A percentile compares a stretch with the other conserved stretches of the same genome.
Evolutionary conservation across 2,329 filamentous ascomycete species (phyloP).

Genomic region (Botrytis sinoallii): DNA sequence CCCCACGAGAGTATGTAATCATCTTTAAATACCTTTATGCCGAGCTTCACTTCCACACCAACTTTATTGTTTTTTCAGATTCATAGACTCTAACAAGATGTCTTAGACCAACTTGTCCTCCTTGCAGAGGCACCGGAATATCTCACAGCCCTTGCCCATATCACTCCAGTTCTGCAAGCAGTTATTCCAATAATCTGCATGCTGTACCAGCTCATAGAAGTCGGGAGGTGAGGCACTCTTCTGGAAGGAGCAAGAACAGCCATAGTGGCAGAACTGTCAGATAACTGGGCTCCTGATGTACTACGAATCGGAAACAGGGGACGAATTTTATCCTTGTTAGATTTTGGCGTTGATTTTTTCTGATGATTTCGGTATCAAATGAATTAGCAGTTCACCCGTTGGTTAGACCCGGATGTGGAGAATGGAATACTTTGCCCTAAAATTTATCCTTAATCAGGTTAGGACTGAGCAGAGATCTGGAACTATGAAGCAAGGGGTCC

Average conservation of each 20-base stretch:
- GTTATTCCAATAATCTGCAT: not conserved
- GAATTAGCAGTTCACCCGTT: not conserved
- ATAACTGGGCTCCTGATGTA: not conserved
- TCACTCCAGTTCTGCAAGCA: not conserved
- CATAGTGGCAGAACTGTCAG: not conserved
- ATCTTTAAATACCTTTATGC: not conserved
- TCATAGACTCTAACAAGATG: not conserved
- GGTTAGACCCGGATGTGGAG: not conserved
- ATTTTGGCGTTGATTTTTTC: slow-evolving; percentile 5
- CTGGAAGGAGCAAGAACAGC: not conserved
- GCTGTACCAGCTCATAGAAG: not conserved
- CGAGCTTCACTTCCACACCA: no score
- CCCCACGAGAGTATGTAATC: not conserved
- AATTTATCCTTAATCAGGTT: not conserved
- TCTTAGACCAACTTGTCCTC: not conserved
- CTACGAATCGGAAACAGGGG: not conserved
- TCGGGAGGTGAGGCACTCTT: not conserved
- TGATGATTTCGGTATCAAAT: not conserved
- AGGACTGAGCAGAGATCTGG: not conserved
- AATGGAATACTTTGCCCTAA: not conserved
- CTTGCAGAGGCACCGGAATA: not conserved
- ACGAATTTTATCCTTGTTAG: not conserved
- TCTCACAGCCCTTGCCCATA: not conserved
- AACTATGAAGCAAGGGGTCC: no score
- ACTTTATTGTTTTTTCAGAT: no score